Base-by-base conservation (phyloP, 2,329 filamentous ascomycete species). In the Fusarium hostae region DNA sequence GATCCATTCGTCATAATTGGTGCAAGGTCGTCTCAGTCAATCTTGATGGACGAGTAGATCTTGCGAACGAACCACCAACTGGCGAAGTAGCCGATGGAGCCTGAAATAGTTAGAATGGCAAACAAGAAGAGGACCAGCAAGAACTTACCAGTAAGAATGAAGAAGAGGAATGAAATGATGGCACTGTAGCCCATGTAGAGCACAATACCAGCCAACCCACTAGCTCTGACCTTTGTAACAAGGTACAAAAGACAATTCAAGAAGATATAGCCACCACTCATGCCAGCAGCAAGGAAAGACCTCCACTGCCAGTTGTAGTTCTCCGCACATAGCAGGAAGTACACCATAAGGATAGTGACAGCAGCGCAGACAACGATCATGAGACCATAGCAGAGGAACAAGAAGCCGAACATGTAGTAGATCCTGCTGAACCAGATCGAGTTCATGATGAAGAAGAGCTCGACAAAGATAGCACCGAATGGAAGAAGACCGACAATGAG, bases 251-350 rank as follows among this genome's bases (percentile, higher is more conserved):
- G 82, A 58, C 94, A 95, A 81, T 97, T 97, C 41, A 92, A 84
- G 81, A 98, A 98, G 48, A 99, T 94, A 79, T 98, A 99, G 18
- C 89, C 89, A 2, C 95, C 95, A 57, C 92, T 97, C 78, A 94
- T 95, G 64, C 96, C 96, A 2, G 94, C 94, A 4, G 94, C 95
- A 66, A 94, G 88, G 84, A 99, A 99, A 9, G 94, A 91, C 57
- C 96, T 90, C 96, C 96, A 99, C 77, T 98, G 96, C 96, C 96
- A 99, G 81, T 97, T 93, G 83, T 99, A 99, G 83, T 99, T 96
- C 84, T 99, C 96, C 1, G 94, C 91, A 79, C 95, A 98, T 18
- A 99, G 90, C 75, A 99, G 81, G 85, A 98, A 98, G 83, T 99
- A 99, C 0, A 98, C 93, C 87, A 98, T 91, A 22, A 99, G 85